phyloP scores from a whole-genome alignment of 306 rosid genomes.

The Malus sieversii region DNA sequence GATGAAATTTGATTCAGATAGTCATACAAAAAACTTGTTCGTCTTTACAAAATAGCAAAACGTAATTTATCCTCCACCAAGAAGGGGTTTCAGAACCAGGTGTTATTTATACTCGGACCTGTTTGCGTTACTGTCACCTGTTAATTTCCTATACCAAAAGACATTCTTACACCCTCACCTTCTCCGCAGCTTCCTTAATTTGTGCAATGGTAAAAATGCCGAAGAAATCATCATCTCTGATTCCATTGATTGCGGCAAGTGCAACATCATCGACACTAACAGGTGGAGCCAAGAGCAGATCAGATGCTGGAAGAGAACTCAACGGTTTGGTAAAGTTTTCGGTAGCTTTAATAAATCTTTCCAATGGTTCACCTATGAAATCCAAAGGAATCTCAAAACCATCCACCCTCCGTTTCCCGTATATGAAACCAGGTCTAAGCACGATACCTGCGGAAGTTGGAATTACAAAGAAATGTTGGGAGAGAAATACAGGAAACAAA shows the following conservation, averaged over 20 bases:
- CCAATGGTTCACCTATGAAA: conserved; percentile 71
- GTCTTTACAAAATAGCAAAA: background rate
- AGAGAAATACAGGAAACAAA: background rate
- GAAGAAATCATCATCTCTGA: conserved; percentile 72
- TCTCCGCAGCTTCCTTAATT: conserved; percentile 88
- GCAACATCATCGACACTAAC: conserved; percentile 91
- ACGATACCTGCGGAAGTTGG: conserved; percentile 66
- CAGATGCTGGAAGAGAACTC: conserved; percentile 85
- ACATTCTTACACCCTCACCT: conserved; percentile 50
- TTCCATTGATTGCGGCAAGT: conserved; percentile 56
- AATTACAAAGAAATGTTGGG: conserved; percentile 8
- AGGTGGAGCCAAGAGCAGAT: conserved; percentile 77
- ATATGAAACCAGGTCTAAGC: conserved; percentile 81
- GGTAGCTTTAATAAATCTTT: conserved; percentile 52
- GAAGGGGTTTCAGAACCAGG: background rate
- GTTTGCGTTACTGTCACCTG: background rate
- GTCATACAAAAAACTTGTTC: background rate
- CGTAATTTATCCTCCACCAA: background rate
- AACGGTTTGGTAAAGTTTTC: conserved; percentile 77
- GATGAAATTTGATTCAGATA: background rate
- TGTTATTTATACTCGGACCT: background rate
- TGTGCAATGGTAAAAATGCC: conserved; percentile 84
- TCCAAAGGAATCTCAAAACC: conserved; percentile 84
- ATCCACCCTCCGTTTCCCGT: conserved; percentile 80
- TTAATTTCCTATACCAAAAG: background rate